These are phyloP conservation scores for Hymenoscyphus fraxineus DNA, from an alignment of 2,329 filamentous ascomycete species.

Conservation along the genomic window DNA sequence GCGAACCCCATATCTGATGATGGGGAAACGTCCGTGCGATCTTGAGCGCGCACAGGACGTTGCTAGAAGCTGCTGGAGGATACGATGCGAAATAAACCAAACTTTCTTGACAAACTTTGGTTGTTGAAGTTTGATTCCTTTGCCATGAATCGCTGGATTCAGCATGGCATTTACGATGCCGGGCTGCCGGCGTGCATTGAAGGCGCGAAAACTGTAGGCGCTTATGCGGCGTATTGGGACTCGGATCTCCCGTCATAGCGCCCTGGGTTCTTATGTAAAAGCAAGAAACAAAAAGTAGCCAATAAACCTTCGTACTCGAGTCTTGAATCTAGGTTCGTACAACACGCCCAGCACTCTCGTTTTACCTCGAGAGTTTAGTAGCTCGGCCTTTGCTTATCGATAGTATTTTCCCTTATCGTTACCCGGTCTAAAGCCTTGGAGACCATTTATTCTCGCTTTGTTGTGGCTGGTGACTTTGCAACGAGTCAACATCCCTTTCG, in stretches of 20 bases:
- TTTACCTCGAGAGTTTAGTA: constrained; percentile 2
- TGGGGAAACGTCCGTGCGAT: constrained; percentile 2
- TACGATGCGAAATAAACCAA: not conserved
- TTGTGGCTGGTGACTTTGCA: not conserved
- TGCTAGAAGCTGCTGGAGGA: not conserved
- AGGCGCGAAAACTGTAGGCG: not conserved
- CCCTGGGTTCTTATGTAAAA: not conserved
- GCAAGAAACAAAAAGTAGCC: not conserved
- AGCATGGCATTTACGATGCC: not conserved
- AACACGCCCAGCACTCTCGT: not conserved
- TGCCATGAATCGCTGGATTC: constrained; percentile 3
- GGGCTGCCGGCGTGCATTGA: constrained; percentile 1
- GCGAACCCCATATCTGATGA: not conserved
- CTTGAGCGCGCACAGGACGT: constrained; percentile 1
- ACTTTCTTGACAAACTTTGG: not conserved
- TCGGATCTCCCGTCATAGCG: not conserved
- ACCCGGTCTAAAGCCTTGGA: not conserved
- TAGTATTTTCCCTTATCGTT: not conserved
- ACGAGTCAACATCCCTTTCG: not conserved
- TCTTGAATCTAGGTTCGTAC: not conserved
- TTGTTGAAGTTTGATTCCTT: not conserved
- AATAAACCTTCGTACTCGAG: not conserved
- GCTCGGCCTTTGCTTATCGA: constrained; percentile 3
- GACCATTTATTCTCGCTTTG: not conserved
- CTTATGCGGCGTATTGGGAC: not conserved